phyloP scores from a whole-genome alignment of 495 filamentous ascomycete genomes.

The Penicillium pulvis region DNA sequence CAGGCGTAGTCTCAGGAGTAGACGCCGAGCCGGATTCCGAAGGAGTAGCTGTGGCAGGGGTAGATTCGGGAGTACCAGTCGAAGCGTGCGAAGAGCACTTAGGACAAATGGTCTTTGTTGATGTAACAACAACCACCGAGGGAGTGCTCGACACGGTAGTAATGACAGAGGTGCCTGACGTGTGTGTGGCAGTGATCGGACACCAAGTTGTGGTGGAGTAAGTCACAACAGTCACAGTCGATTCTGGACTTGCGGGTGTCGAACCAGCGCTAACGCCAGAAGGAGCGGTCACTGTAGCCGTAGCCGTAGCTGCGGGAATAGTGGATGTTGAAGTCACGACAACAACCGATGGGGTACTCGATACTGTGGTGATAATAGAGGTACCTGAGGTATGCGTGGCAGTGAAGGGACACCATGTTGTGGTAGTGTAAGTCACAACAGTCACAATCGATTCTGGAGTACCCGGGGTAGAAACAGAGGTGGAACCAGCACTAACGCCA shows the following conservation, averaged over 20 bases:
- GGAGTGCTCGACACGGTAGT: constrained; percentile 14
- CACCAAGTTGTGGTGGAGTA: constrained; percentile 49
- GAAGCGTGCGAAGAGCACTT: constrained; percentile 5
- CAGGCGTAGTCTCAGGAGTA: neutral
- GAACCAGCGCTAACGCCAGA: neutral
- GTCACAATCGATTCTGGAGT: neutral
- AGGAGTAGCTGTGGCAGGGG: neutral
- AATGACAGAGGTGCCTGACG: constrained; percentile 13
- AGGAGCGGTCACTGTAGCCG: too few relatives aligned
- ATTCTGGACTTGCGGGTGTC: constrained; percentile 12
- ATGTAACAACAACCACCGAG: constrained; percentile 33
- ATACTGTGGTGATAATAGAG: constrained; percentile 28
- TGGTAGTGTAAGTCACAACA: constrained; percentile 10
- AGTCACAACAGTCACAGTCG: constrained; percentile 45
- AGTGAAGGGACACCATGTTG: constrained; percentile 7
- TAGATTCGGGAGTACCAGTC: neutral
- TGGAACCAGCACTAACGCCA: constrained; percentile 15
- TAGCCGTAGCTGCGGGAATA: neutral
- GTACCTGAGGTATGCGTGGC: constrained; percentile 12
- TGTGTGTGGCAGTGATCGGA: constrained; percentile 43
- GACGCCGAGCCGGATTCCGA: neutral
- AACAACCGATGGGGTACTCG: constrained; percentile 41
- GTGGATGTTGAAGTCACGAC: constrained; percentile 42
- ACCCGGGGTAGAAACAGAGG: too few relatives aligned
- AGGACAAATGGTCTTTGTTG: constrained; percentile 13